A percentile compares a stretch with the other conserved stretches of the same genome.
Conservation (phyloP, 208 protist species). For the Crithidia expoeki region DNA sequence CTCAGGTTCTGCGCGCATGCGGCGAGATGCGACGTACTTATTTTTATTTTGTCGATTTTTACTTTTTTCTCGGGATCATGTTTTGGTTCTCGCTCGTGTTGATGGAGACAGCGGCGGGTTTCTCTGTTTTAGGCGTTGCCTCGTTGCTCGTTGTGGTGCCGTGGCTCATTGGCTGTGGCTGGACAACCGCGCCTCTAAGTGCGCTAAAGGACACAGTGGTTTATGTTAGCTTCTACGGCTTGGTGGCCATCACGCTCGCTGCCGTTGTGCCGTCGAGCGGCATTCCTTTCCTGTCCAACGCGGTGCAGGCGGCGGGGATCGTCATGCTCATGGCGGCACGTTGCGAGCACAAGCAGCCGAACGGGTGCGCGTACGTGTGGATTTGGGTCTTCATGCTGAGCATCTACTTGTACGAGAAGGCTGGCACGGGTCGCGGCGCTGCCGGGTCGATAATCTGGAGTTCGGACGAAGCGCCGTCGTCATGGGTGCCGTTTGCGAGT, state of each 20-base stretch:
- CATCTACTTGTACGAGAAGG: conserved; percentile 30
- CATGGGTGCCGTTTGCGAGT: not conserved
- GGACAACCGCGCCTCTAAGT: conserved; percentile 3
- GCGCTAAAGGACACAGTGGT: conserved; percentile 25
- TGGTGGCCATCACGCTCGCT: conserved; percentile 18
- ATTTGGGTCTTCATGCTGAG: conserved; percentile 44
- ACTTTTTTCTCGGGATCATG: conserved; percentile 49
- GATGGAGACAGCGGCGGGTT: conserved; percentile 33
- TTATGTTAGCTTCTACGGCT: conserved; percentile 23
- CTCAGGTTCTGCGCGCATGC: not conserved
- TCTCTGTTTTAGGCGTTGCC: conserved; percentile 32
- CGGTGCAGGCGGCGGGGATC: conserved; percentile 35
- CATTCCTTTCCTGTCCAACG: conserved; percentile 45
- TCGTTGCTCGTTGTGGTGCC: conserved; percentile 23
- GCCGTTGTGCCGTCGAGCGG: conserved; percentile 31
- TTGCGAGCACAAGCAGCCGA: conserved; percentile 37
- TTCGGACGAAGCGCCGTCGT: not conserved
- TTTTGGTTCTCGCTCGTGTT: conserved; percentile 51
- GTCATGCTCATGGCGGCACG: conserved; percentile 47
- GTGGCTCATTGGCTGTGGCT: conserved; percentile 31
- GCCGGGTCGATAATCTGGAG: conserved; percentile 11
- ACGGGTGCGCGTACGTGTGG: conserved; percentile 32
- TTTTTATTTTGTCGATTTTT: conserved; percentile 66
- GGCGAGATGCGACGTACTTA: conserved; percentile 25
- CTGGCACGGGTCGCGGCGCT: not conserved